These are phyloP conservation scores for Eremochloa ophiuroides DNA, from an alignment of 176 grass and related monocot species.

Conservation along the genomic window DNA sequence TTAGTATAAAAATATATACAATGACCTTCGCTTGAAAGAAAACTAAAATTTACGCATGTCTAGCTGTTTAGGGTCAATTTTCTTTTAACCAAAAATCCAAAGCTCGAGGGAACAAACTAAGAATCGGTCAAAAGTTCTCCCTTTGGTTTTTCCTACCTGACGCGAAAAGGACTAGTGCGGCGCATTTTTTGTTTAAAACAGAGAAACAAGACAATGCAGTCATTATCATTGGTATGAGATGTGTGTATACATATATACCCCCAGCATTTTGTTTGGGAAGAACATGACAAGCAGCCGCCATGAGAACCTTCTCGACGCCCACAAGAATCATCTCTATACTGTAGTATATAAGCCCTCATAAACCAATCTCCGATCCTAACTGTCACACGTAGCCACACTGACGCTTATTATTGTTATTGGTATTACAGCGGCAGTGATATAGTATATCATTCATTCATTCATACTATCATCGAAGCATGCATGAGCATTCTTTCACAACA, in stretches of 20 bases:
- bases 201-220: not conserved
- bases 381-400: not conserved
- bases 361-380: not conserved
- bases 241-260: not conserved
- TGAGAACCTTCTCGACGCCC: not conserved
- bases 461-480: not conserved
- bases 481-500: not conserved
- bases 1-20: too few species aligned
- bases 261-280: not conserved
- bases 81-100: too few species aligned
- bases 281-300: not conserved
- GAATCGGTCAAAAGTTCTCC: not conserved
- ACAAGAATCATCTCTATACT: not conserved
- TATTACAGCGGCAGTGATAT: not conserved
- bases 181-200: not conserved
- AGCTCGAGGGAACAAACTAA: not conserved
- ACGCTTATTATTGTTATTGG: constrained; percentile 2
- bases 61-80: too few species aligned
- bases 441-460: not conserved
- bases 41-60: too few species aligned
- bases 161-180: not conserved
- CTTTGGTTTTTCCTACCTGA: not conserved
- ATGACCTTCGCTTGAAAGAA: too few species aligned
- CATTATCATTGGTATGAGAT: not conserved
- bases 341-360: not conserved